phyloP scores from a whole-genome alignment of 2,329 filamentous ascomycete genomes.

The Elsinoe arachidis region DNA sequence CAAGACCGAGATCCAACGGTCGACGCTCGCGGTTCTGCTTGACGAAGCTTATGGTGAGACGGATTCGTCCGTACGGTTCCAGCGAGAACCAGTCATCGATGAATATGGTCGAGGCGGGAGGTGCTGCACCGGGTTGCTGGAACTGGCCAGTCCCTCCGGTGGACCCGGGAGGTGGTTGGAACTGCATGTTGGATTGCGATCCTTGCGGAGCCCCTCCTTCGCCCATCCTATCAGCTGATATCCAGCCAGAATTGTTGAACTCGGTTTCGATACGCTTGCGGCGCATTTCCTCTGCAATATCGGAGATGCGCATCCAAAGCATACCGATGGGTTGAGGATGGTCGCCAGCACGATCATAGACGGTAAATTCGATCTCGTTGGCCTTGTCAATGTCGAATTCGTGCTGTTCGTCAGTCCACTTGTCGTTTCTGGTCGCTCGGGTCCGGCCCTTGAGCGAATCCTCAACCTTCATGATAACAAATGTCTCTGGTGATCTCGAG shows the following conservation, averaged over 20 bases:
- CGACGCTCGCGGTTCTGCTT: constrained; percentile 81
- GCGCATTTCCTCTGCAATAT: constrained; percentile 95
- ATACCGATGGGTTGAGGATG: constrained; percentile 87
- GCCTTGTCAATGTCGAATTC: constrained; percentile 94
- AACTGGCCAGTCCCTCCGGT: constrained; percentile 30
- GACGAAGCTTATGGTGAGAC: constrained; percentile 81
- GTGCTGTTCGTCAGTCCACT: constrained; percentile 86
- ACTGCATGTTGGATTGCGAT: constrained; percentile 47
- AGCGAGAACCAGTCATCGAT: constrained; percentile 97
- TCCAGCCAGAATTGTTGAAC: constrained; percentile 90
- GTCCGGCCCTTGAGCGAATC: constrained; percentile 86
- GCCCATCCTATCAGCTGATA: constrained; percentile 91
- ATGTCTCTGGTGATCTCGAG: constrained; percentile 84
- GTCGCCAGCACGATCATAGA: constrained; percentile 89
- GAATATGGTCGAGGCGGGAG: constrained; percentile 47
- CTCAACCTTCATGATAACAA: constrained; percentile 93
- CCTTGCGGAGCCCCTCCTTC: constrained; percentile 37
- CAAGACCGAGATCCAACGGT: constrained; percentile 79
- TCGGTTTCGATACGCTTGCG: constrained; percentile 95
- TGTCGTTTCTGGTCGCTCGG: constrained; percentile 72
- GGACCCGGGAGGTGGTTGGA: constrained; percentile 38
- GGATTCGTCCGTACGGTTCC: constrained; percentile 86
- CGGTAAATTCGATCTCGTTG: constrained; percentile 94
- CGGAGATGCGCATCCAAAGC: constrained; percentile 92
- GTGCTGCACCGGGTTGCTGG: constrained; percentile 29